Percentiles rank a stretch among this genome's conserved stretches.
These are phyloP conservation scores for Candida montana DNA, from an alignment of 805 yeast genomes.

Conservation along the genomic window DNA sequence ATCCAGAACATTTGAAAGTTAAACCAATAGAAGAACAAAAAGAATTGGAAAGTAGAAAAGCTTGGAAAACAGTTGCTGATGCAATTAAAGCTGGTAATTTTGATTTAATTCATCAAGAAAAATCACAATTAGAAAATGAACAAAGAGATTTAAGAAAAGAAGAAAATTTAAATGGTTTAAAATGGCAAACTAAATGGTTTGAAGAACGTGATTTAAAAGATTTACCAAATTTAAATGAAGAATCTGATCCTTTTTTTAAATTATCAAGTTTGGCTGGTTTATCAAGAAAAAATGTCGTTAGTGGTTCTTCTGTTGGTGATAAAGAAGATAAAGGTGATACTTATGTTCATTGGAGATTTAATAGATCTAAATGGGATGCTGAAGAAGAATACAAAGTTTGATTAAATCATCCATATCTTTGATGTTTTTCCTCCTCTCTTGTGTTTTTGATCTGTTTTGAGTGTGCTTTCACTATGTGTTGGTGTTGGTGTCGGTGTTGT, in stretches of 20 bases:
- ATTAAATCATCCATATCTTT: not conserved
- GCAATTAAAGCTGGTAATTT: conserved; percentile 76
- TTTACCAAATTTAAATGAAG: conserved; percentile 21
- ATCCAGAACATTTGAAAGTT: conserved; percentile 56
- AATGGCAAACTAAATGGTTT: conserved; percentile 87
- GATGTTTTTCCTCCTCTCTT: not conserved
- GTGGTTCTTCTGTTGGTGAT: conserved; percentile 53
- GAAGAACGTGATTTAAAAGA: conserved; percentile 39
- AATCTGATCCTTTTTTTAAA: conserved; percentile 34
- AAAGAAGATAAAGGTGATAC: conserved; percentile 47
- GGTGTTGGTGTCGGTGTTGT: too few relatives aligned
- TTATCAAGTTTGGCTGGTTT: conserved; percentile 46
- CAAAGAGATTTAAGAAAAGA: conserved; percentile 78
- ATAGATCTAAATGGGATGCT: conserved; percentile 45
- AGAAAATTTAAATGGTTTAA: conserved; percentile 57
- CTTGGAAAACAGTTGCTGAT: conserved; percentile 86
- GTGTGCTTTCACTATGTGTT: too few relatives aligned
- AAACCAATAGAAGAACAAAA: conserved; percentile 82
- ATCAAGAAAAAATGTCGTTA: conserved; percentile 60
- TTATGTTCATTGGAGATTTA: conserved; percentile 66
- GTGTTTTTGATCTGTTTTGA: not conserved
- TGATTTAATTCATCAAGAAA: conserved; percentile 68
- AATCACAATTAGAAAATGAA: conserved; percentile 71
- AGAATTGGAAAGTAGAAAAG: conserved; percentile 76
- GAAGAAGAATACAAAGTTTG: conserved; percentile 43